Evolutionary conservation across 2,329 filamentous ascomycete species (phyloP).

Genomic region (Grosmannia penicillata): DNA sequence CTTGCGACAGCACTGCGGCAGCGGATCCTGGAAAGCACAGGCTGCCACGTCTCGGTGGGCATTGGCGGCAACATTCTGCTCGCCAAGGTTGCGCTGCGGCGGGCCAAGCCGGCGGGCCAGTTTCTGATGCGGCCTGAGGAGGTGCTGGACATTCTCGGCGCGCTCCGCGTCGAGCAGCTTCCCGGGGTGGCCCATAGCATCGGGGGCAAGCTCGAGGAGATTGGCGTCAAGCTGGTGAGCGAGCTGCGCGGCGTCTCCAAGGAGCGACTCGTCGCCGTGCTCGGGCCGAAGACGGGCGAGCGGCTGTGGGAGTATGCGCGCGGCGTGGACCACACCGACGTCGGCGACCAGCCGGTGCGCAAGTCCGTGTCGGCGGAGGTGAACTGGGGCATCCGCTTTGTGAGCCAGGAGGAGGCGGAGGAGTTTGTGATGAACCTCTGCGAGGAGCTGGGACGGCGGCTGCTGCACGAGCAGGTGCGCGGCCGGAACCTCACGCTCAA

Average conservation of each 20-base stretch:
- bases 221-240: conserved; percentile 68
- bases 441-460: conserved; percentile 65
- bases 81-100: conserved; percentile 79
- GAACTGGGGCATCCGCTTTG: conserved; percentile 94
- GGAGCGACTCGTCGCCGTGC: conserved; percentile 54
- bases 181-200: conserved; percentile 91
- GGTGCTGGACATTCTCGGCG: conserved; percentile 60
- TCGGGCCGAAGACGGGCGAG: conserved; percentile 87
- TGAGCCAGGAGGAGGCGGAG: conserved; percentile 82
- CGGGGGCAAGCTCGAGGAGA: conserved; percentile 72
- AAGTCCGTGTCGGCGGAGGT: conserved; percentile 97
- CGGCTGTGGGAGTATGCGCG: conserved; percentile 82
- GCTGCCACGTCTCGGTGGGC: conserved; percentile 80
- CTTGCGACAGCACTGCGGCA: conserved; percentile 54
- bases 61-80: conserved; percentile 84
- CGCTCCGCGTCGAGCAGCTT: conserved; percentile 63
- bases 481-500: conserved; percentile 86
- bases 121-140: conserved; percentile 75
- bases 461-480: conserved; percentile 72
- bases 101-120: conserved; percentile 89
- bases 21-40: conserved; percentile 58
- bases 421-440: conserved; percentile 79
- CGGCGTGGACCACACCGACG: conserved; percentile 73
- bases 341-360: conserved; percentile 70
- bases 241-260: conserved; percentile 67